Base-by-base conservation (phyloP, 495 filamentous ascomycete genomes). In the Aspergillus haitiensis region DNA sequence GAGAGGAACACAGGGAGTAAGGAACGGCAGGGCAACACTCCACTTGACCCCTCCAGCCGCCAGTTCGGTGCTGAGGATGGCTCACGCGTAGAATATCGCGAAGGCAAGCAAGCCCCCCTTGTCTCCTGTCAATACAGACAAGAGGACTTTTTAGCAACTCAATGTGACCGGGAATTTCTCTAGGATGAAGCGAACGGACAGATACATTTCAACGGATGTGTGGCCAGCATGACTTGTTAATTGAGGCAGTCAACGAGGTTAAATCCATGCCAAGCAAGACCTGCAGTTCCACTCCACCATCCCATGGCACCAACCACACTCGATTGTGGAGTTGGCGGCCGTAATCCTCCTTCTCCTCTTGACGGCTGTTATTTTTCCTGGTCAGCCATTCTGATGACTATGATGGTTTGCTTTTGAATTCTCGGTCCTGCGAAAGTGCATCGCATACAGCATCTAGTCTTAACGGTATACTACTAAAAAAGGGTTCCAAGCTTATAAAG, bases 251-350 rank as follows among this genome's bases (percentile, higher is more conserved):
- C 13, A 18, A 47, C 11, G 44, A 47, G 44, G 44, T 47, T 47
- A 21, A 47, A 21, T 47, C 15, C 44, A 47, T 21, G 44, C 44
- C 44, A 47, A 47, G 44, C 13, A 47, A 16, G 44, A 16, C 15
- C 44, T 47, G 44, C 15, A 47, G 44, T 47, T 47, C 44, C 44
- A 47, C 44, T 47, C 27, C 9, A 16, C 6, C 16, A 5, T 47
- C n/a, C 44, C 44, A 47, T 47, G 44, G 44, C n/a, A 16, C 44
- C 44, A 47, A 47, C 44, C 44, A 47, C n/a, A 18, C 16, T 18
- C 5, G 44, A 27, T 27, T 27, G 44, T 47, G 44, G 44, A 47
- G 44, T 47, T 47, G 44, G 44, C 21, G 21, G 21, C 21, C 21
- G 1, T 3, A 27, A 27, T 27, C 21, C 1, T 27, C 21, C 1